A percentile compares a stretch with the other conserved stretches of the same genome.
Conservation (phyloP, 1,284 basidiomycete genomes). For the Trichosporon asahii region DNA sequence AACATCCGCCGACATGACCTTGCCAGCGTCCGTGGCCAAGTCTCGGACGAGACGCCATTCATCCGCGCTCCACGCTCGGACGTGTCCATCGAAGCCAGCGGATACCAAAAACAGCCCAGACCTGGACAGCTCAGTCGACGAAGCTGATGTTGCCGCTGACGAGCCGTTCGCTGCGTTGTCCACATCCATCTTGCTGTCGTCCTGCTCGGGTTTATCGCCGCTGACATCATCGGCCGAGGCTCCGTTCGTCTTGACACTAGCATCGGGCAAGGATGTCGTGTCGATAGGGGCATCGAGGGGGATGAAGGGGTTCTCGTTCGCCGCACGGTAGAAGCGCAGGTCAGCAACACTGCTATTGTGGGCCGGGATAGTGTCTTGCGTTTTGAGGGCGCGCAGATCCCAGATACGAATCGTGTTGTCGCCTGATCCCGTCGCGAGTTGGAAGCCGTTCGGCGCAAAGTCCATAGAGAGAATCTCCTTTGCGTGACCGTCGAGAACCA, state of each 20-base stretch:
- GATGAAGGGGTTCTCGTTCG: constrained; percentile 38
- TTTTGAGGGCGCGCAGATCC: constrained; percentile 89
- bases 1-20: constrained; percentile 97
- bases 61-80: constrained; percentile 96
- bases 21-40: constrained; percentile 87
- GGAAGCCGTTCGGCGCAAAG: constrained; percentile 95
- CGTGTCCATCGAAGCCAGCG: constrained; percentile 89
- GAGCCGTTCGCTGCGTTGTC: constrained; percentile 14
- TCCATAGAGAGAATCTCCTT: constrained; percentile 87
- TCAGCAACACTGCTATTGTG: constrained; percentile 94
- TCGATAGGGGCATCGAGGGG: constrained; percentile 29
- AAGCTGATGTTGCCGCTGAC: constrained; percentile 8
- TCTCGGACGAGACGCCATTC: constrained; percentile 92
- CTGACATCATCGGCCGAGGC: constrained; percentile 31
- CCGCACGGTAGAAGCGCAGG: constrained; percentile 78
- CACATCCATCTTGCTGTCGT: constrained; percentile 41
- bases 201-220: constrained; percentile 47
- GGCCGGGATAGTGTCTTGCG: constrained; percentile 94
- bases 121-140: constrained; percentile 53
- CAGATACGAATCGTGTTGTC: constrained; percentile 98
- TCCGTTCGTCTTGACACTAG: constrained; percentile 35
- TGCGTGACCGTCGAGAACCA: constrained; percentile 97
- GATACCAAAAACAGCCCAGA: constrained; percentile 90
- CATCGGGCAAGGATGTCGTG: constrained; percentile 35
- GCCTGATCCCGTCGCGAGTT: constrained; percentile 92